Evolutionary conservation across 768 basidiomycete genomes (phyloP), one percentile per base, ranked within the genome.

Genomic region (Boletus eberwhitei): DNA sequence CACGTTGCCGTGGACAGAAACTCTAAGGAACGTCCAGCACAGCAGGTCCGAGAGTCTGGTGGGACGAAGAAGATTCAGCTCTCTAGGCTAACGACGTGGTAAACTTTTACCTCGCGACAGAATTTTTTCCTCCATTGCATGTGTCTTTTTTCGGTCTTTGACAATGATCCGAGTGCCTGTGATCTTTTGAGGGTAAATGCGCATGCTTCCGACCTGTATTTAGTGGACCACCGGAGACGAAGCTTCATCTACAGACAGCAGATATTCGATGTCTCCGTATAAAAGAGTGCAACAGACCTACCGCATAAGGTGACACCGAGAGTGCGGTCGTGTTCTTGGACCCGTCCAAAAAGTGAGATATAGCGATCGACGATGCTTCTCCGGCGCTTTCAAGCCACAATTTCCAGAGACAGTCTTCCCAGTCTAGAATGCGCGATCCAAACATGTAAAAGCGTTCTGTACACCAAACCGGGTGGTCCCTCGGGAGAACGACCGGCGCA

Each of bases 391-490:
- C 79, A 26, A 86, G 73, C 73, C 80, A 80, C 53, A 85, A 54
- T 60, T 83, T 81, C 85, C 85, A 87, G 14, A 86, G 67, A 64
- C 86, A 87, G 54, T 84, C 82, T 34, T 77, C 73, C 85, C 85
- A 87, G 54, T 85, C 83, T 4, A 74, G 66, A 1, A 60, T 55
- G 21, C 83, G 81, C 22, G 78, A 75, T 34, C 69, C 66, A 43
- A 69, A 64, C 17, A 77, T 59, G 54, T 82, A 79, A 52, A 78
- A 72, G 36, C 84, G 77, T 54, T 86, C 85, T 2, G 79, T 76
- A 59, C 86, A 87, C 86, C 86, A 87, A 9, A 79, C 63, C 1
- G 76, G 71, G 57, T 81, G 70, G 59, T 82, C 71, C 62, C 60
- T 74, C 55, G 59, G 65, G 60, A 71, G 61, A 21, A 83, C 55